phyloP scores from a whole-genome alignment of 805 yeast species.

The Suhomyces vadensis region DNA sequence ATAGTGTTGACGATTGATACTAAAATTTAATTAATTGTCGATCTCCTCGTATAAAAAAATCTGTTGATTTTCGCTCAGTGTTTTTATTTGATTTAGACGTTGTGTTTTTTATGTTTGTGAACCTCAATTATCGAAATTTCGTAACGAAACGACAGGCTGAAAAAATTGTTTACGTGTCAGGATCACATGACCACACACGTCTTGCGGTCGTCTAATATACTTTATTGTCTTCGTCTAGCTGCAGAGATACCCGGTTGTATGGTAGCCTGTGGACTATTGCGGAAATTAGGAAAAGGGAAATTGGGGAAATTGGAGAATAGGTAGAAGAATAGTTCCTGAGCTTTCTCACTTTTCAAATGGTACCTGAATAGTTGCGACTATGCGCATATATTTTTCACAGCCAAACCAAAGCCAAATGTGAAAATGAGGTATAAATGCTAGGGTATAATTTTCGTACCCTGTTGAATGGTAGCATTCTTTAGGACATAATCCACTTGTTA shows the following conservation, averaged over 20 bases:
- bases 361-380: no score
- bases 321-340: no score
- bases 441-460: no score
- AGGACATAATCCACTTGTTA: no score
- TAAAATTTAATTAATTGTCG: background rate
- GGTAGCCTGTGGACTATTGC: background rate
- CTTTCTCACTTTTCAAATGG: no score
- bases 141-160: background rate
- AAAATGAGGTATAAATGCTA: no score
- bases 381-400: no score
- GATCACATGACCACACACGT: background rate
- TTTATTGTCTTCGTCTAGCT: no score
- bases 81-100: slow-evolving; percentile 3
- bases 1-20: background rate
- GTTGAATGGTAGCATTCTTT: no score
- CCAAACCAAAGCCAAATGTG: no score
- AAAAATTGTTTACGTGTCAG: slow-evolving; percentile 1
- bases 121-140: slow-evolving; percentile 1
- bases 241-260: background rate
- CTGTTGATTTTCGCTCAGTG: slow-evolving; percentile 1
- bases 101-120: slow-evolving; percentile 2
- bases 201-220: background rate
- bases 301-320: no score
- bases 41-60: background rate
- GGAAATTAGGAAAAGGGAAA: background rate